phyloP scores from a whole-genome alignment of 164 flowering plant species.

The Sextonia rubra region DNA sequence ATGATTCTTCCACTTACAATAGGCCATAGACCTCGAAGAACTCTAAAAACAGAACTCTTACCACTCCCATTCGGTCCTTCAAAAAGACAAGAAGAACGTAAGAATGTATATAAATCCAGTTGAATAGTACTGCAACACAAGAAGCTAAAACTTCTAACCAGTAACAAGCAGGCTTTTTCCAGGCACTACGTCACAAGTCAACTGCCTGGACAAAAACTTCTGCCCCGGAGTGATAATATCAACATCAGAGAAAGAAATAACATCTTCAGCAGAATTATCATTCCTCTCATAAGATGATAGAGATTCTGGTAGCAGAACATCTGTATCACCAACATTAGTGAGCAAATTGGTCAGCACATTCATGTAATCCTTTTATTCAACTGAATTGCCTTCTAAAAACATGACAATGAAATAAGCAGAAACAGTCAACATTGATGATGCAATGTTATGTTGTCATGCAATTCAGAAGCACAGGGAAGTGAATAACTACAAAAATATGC shows the following conservation, averaged over 20 bases:
- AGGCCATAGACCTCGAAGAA: constrained; percentile 94
- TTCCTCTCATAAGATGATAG: constrained; percentile 11
- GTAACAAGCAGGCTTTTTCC: constrained; percentile 91
- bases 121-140: not conserved
- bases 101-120: constrained; percentile 5
- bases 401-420: not conserved
- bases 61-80: constrained; percentile 99
- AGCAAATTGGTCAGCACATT: not conserved
- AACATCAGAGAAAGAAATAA: constrained; percentile 70
- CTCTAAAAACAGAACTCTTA: constrained; percentile 93
- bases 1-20: constrained; percentile 64
- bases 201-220: constrained; percentile 73
- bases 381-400: not conserved
- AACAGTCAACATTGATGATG: not conserved
- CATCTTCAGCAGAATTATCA: constrained; percentile 33
- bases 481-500: no score
- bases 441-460: not conserved
- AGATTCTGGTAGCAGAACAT: constrained; percentile 18
- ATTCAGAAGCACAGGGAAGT: no score
- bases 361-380: not conserved
- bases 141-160: constrained; percentile 45
- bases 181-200: constrained; percentile 66
- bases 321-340: constrained; percentile 21
- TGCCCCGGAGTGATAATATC: constrained; percentile 87
- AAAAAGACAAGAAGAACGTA: constrained; percentile 14